Base-by-base conservation (phyloP, 2,329 filamentous ascomycete genomes). In the Botrytis medusae region DNA sequence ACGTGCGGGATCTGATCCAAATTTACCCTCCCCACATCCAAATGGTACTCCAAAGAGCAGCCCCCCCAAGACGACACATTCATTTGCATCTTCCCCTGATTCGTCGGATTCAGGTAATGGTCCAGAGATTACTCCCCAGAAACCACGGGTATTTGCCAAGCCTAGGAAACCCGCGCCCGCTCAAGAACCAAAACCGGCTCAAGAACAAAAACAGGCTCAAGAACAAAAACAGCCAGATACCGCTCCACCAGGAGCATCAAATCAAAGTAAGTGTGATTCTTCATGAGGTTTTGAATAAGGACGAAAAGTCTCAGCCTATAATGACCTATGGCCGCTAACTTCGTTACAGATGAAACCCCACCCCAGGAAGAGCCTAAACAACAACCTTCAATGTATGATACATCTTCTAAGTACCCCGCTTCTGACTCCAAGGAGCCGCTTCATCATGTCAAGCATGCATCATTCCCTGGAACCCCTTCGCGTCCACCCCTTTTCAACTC, bases 311-410 rank as follows among this genome's bases (percentile, higher is more conserved):
- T 74, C 25, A 65, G 67, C 69, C 29, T 65, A 76, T 74, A 76
- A 68, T 72, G 37, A n/a, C 34, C 75, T 54, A 64, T 71, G 59
- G 72, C 74, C 75, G 74, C 77, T 69, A 68, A 69, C 73, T 72
- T 75, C 69, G 69, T 71, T 75, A 40, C 74, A 78, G 77, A 76
- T 77, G 76, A 75, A 73, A 75, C 74, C 72, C 75, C 60, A 72
- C 74, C 69, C n/a, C 71, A 29, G 59, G 63, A 69, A 51, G 64
- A 73, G 69, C n/a, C 61, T 61, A 44, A 77, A 76, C 63, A 70
- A 68, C 74, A 77, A 71, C 62, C 73, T 57, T 78, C 78, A 77
- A 80, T 80, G 79, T 80, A 80, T 77, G 79, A 73, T 64, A 75
- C 69, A 67, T 72, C 68, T 69, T 60, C 63, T 69, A 72, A n/a